A percentile compares a stretch with the other conserved stretches of the same genome.
These are phyloP conservation scores for Exophiala lecanii-corni DNA, from an alignment of 2,329 filamentous ascomycete genomes.

Conservation along the genomic window DNA sequence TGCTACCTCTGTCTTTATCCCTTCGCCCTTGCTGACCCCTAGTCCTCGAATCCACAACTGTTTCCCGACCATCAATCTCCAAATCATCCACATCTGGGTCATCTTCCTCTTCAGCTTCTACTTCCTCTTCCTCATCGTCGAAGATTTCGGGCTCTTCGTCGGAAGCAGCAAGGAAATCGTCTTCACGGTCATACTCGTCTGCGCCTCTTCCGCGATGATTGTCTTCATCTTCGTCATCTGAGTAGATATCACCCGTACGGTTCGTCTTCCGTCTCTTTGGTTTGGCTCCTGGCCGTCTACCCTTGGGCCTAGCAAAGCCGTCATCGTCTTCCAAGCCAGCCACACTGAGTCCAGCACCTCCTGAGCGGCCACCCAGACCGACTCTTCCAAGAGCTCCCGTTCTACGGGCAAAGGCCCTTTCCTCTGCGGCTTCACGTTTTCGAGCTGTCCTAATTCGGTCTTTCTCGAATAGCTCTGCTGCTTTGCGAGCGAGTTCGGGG, in stretches of 20 bases:
- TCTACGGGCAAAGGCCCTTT: constrained; percentile 51
- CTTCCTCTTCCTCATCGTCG: constrained; percentile 40
- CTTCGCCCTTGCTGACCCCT: constrained; percentile 14
- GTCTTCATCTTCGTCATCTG: constrained; percentile 47
- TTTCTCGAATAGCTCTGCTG: constrained; percentile 56
- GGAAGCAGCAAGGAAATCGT: constrained; percentile 64
- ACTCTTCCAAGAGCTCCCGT: constrained; percentile 44
- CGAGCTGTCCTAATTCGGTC: constrained; percentile 53
- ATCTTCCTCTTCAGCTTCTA: constrained; percentile 34
- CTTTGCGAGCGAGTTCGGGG: constrained; percentile 56
- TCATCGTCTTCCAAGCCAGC: constrained; percentile 58
- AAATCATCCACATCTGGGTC: constrained; percentile 40
- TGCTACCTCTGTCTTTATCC: constrained; percentile 13
- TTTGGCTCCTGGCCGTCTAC: constrained; percentile 28
- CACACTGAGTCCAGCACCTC: constrained; percentile 49
- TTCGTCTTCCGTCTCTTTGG: constrained; percentile 37
- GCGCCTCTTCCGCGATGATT: constrained; percentile 48
- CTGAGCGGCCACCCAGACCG: constrained; percentile 42
- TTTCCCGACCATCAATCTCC: constrained; percentile 29
- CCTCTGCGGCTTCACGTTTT: constrained; percentile 51
- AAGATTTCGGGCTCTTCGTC: constrained; percentile 46
- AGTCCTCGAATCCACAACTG: constrained; percentile 20
- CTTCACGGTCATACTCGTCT: constrained; percentile 78
- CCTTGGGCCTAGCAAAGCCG: constrained; percentile 37
- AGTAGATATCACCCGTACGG: constrained; percentile 45